These are phyloP conservation scores for Penicillium expansum DNA, from an alignment of 2,329 filamentous ascomycete genomes.

Conservation along the genomic window DNA sequence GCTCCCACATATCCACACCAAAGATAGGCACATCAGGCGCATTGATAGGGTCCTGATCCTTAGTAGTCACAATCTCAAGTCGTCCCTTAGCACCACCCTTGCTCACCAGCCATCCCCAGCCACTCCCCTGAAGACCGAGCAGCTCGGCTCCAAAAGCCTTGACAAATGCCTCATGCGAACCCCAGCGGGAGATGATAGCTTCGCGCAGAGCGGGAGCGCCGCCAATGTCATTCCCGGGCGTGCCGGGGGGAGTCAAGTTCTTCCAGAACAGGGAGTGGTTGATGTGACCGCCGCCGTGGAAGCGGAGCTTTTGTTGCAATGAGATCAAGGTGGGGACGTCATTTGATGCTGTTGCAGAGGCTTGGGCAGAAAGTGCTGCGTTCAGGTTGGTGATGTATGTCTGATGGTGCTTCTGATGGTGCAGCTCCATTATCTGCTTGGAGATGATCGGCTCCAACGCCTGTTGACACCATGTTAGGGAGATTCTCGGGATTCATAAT, in stretches of 20 bases:
- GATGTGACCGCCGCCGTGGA: constrained; percentile 88
- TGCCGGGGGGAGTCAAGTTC: constrained; percentile 65
- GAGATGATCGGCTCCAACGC: constrained; percentile 80
- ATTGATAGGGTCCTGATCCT: constrained; percentile 80
- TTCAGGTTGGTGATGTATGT: constrained; percentile 90
- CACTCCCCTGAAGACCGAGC: constrained; percentile 74
- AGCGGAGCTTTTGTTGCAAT: constrained; percentile 71
- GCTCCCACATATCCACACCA: constrained; percentile 90
- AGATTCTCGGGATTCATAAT: background rate
- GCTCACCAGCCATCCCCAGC: constrained; percentile 84
- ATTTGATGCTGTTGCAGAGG: constrained; percentile 53
- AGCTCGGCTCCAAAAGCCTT: constrained; percentile 64
- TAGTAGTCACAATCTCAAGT: constrained; percentile 73
- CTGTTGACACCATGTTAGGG: constrained; percentile 49
- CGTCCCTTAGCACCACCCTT: constrained; percentile 55
- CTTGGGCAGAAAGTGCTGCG: constrained; percentile 66
- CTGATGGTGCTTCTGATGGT: constrained; percentile 91
- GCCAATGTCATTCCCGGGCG: constrained; percentile 55
- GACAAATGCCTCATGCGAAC: constrained; percentile 64
- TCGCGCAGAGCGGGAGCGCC: constrained; percentile 55
- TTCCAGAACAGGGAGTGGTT: constrained; percentile 95
- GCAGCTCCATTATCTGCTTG: constrained; percentile 89
- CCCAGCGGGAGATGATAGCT: constrained; percentile 66
- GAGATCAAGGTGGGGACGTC: constrained; percentile 64
- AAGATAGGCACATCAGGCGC: constrained; percentile 74